Evolutionary conservation across 805 yeast genomes (phyloP).

Genomic region (Schwanniomyces pseudopolymorphus): DNA sequence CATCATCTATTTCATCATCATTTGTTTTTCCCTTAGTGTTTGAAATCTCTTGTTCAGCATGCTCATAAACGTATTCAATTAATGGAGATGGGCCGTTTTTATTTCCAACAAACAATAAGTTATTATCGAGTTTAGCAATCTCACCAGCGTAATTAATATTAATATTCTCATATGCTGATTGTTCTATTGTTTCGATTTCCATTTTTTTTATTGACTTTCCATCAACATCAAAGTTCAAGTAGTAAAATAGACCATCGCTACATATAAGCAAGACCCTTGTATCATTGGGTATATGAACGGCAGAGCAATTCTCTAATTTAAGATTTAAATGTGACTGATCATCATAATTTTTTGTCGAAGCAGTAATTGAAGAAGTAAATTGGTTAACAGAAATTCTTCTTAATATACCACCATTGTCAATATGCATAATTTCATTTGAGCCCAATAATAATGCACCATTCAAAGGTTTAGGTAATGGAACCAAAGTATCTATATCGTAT

Average conservation of each 20-base stretch:
- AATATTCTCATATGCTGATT: constrained; percentile 26
- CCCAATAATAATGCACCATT: constrained; percentile 74
- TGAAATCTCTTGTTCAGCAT: constrained; percentile 3
- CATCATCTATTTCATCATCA: constrained; percentile 20
- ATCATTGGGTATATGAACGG: constrained; percentile 35
- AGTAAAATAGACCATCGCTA: constrained; percentile 32
- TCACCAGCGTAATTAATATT: constrained; percentile 39
- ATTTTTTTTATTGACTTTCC: constrained; percentile 42
- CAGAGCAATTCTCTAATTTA: constrained; percentile 52
- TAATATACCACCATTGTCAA: constrained; percentile 73
- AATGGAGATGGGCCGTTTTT: constrained; percentile 59
- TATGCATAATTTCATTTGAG: constrained; percentile 71
- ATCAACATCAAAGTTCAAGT: constrained; percentile 38
- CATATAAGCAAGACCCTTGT: constrained; percentile 31
- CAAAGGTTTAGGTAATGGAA: constrained; percentile 64
- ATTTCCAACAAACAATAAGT: constrained; percentile 58
- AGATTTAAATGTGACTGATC: constrained; percentile 55
- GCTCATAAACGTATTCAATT: constrained; percentile 37
- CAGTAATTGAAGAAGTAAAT: constrained; percentile 42
- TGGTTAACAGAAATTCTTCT: constrained; percentile 64
- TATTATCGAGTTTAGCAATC: constrained; percentile 40
- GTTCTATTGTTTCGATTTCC: constrained; percentile 30
- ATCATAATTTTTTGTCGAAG: constrained; percentile 31
- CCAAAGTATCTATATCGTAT: constrained; percentile 63
- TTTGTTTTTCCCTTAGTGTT: constrained; percentile 4